These are phyloP conservation scores for Exserohilum turcica DNA, from an alignment of 2,329 filamentous ascomycete genomes.

Conservation along the genomic window DNA sequence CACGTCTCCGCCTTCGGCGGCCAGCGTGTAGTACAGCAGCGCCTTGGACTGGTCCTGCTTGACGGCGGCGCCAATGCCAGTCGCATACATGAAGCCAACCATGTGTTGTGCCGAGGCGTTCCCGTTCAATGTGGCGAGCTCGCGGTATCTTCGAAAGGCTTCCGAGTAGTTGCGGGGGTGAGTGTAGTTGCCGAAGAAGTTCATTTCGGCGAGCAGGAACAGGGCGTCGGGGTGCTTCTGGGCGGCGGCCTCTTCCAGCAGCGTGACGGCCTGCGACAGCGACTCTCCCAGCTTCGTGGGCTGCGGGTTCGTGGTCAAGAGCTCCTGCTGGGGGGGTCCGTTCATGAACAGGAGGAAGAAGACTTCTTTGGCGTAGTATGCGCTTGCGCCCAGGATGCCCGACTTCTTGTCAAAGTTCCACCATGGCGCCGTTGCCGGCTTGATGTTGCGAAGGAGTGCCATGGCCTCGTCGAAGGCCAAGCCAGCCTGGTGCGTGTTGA, in stretches of 20 bases:
- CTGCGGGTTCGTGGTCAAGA: conserved; percentile 45
- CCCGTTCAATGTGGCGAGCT: conserved; percentile 75
- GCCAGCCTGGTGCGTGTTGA: conserved; percentile 25
- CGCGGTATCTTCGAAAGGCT: conserved; percentile 81
- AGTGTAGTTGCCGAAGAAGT: conserved; percentile 94
- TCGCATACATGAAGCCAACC: conserved; percentile 94
- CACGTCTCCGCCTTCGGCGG: conserved; percentile 80
- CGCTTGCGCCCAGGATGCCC: conserved; percentile 61
- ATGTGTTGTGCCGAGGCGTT: conserved; percentile 95
- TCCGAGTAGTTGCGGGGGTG: conserved; percentile 79
- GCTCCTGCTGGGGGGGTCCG: conserved; percentile 57
- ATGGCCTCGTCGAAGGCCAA: conserved; percentile 48
- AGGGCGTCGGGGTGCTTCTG: conserved; percentile 77
- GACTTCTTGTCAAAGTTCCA: conserved; percentile 57
- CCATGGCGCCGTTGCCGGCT: conserved; percentile 48
- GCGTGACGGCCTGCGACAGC: conserved; percentile 62
- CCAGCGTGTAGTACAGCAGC: conserved; percentile 91
- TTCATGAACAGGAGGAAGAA: conserved; percentile 71
- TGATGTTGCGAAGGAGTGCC: conserved; percentile 49
- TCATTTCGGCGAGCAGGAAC: conserved; percentile 88
- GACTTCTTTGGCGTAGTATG: conserved; percentile 66
- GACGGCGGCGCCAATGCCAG: conserved; percentile 81
- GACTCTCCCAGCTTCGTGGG: conserved; percentile 55
- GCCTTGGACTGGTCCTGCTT: conserved; percentile 88
- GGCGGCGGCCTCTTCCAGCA: conserved; percentile 64